Conservation (phyloP, 83 land plant genomes). For the Diphasiastrum complanatum region DNA sequence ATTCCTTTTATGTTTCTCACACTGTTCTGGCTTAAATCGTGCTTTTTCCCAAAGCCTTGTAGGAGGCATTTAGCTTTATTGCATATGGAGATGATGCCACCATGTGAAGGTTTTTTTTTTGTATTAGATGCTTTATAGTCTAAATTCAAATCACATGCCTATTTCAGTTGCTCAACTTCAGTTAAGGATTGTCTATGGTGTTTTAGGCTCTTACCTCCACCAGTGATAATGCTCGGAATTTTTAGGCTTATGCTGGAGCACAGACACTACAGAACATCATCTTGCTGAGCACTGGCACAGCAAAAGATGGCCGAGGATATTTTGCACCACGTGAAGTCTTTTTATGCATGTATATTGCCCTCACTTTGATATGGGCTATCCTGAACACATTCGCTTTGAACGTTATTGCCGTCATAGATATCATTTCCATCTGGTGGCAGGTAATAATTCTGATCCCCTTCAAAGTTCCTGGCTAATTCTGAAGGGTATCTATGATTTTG, state of each 20-base stretch:
- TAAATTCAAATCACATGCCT: no score
- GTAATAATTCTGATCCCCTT: constrained; percentile 29
- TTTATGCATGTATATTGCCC: constrained; percentile 64
- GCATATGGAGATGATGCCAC: no score
- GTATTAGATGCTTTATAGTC: no score
- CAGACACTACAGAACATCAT: constrained; percentile 75
- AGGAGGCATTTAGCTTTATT: no score
- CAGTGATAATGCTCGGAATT: no score
- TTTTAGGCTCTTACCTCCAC: background rate
- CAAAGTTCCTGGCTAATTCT: no score
- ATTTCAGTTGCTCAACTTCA: background rate
- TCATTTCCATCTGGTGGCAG: constrained; percentile 91
- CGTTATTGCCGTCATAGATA: constrained; percentile 76
- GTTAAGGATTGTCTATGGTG: background rate
- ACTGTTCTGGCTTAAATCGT: no score
- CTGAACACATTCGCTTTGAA: constrained; percentile 85
- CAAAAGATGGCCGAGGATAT: constrained; percentile 73
- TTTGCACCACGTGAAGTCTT: constrained; percentile 74
- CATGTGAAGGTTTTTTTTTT: no score
- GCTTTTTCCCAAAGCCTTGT: no score
- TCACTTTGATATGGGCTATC: constrained; percentile 76
- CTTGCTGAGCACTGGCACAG: constrained; percentile 69
- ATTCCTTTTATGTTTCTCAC: no score
- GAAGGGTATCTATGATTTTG: no score
- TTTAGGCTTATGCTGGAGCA: constrained; percentile 85